These are phyloP conservation scores for Pyrenophora seminiperda DNA, from an alignment of 2,329 filamentous ascomycete genomes.

Conservation along the genomic window DNA sequence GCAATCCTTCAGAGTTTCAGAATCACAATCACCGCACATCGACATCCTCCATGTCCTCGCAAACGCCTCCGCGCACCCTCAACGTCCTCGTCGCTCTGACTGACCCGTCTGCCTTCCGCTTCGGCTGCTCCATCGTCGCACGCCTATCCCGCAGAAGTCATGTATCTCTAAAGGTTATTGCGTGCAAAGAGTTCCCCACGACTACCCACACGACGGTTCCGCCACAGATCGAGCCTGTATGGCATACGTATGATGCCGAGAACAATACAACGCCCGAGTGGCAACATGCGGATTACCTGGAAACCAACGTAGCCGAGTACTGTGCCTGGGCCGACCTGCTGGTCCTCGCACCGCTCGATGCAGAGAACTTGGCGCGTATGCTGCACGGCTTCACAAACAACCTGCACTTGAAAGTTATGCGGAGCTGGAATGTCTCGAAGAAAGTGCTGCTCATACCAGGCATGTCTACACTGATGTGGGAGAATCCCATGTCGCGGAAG, in stretches of 20 bases:
- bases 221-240: slow-evolving; percentile 36
- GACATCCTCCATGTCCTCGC: slow-evolving; percentile 27
- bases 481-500: slow-evolving; percentile 85
- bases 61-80: slow-evolving; percentile 32
- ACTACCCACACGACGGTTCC: slow-evolving; percentile 29
- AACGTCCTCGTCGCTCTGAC: slow-evolving; percentile 68
- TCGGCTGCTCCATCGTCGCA: slow-evolving; percentile 68
- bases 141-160: slow-evolving; percentile 72
- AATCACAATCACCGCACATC: slow-evolving; percentile 8
- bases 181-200: slow-evolving; percentile 34
- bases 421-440: slow-evolving; percentile 87
- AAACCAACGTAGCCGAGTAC: slow-evolving; percentile 68
- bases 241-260: slow-evolving; percentile 38
- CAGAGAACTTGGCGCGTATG: slow-evolving; percentile 86
- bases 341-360: slow-evolving; percentile 82
- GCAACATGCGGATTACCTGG: slow-evolving; percentile 33
- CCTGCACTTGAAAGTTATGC: slow-evolving; percentile 76
- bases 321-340: slow-evolving; percentile 88
- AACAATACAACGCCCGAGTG: slow-evolving; percentile 24
- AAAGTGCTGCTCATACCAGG: slow-evolving; percentile 83
- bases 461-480: slow-evolving; percentile 89
- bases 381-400: slow-evolving; percentile 81
- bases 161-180: slow-evolving; percentile 52
- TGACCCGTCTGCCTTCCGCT: slow-evolving; percentile 67
- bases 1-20: slow-evolving; percentile 4